Base-by-base conservation (phyloP, 306 rosid genomes). In the Lotus japonicus region DNA sequence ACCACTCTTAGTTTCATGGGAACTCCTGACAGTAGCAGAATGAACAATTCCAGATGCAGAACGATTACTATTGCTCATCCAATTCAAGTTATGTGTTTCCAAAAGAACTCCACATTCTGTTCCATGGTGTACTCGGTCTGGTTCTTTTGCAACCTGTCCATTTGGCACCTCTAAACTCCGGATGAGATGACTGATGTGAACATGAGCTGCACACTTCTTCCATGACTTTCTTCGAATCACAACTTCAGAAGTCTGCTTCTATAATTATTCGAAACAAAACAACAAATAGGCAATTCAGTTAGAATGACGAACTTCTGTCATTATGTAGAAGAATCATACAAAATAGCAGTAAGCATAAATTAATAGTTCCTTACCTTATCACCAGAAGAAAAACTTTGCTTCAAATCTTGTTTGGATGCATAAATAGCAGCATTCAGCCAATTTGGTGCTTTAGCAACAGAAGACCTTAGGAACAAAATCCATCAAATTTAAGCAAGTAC, bases 141-240 rank as follows among this genome's bases (percentile, higher is more conserved):
- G 63, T 73, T 70, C 54, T 45, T 63, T 44, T 15, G 33, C 28
- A 14, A 55, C 60, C 65, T 39, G 38, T 71, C 76, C 23, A 74
- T 70, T 80, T 2, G 85, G 55, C 45, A 31, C 41, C 39, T 84
- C 75, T 14, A 84, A 73, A 50, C 54, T 75, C 63, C 54, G 82
- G 63, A 91, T 88, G 60, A 88, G 62, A 46, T 49, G 85, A 71
- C 89, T 76, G 42, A 88, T 88, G 85, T 76, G 74, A 58, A 86
- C 90, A 76, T 91, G 97, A 56, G 80, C 71, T 33, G 86, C 89
- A 68, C 88, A 86, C 68, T 75, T 86, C 87, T 86, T 91, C 81
- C 81, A 71, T 14, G 75, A 39, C 41, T 28, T 82, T 70, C 73
- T 80, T 39, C 51, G 74, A 28, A 12, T 7, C 5, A 33, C 48